Evolutionary conservation across 202 grass and related monocot species (phyloP).

Genomic region (Miscanthus sacchariflorus): DNA sequence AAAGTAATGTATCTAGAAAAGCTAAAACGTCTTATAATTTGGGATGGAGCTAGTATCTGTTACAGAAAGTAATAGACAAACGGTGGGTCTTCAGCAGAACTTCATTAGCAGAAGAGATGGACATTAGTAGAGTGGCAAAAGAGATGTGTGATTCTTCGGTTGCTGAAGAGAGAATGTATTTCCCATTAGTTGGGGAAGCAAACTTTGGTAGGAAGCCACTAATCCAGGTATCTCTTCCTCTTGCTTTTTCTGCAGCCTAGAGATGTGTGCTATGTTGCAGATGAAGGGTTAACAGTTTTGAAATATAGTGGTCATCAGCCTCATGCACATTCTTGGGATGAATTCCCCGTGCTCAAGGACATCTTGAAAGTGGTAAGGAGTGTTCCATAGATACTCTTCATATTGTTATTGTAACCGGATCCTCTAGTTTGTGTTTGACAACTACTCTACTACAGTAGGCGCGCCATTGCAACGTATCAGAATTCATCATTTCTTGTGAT

Average conservation of each 20-base stretch:
- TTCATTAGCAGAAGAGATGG: background rate
- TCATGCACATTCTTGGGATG: slow-evolving; percentile 78
- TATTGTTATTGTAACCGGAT: background rate
- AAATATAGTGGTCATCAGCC: slow-evolving; percentile 85
- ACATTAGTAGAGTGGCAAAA: background rate
- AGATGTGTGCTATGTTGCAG: slow-evolving; percentile 82
- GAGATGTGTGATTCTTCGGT: background rate
- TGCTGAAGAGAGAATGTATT: background rate
- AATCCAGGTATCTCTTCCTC: background rate
- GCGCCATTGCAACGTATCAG: background rate
- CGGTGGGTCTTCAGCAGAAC: background rate
- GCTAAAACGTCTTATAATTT: too few species aligned
- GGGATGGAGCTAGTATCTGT: background rate
- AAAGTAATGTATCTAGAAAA: too few species aligned
- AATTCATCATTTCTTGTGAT: slow-evolving; percentile 8
- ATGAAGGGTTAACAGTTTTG: slow-evolving; percentile 68
- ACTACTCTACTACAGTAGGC: background rate
- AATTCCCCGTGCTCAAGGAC: slow-evolving; percentile 81
- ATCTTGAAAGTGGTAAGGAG: slow-evolving; percentile 68
- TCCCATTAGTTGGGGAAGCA: background rate
- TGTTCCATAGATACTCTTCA: background rate
- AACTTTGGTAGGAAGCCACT: background rate
- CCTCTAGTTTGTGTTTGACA: background rate
- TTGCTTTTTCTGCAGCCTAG: slow-evolving; percentile 50
- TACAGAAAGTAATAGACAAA: background rate